Evolutionary conservation across 306 rosid species (phyloP).

Genomic region (Vigna hirtella): DNA sequence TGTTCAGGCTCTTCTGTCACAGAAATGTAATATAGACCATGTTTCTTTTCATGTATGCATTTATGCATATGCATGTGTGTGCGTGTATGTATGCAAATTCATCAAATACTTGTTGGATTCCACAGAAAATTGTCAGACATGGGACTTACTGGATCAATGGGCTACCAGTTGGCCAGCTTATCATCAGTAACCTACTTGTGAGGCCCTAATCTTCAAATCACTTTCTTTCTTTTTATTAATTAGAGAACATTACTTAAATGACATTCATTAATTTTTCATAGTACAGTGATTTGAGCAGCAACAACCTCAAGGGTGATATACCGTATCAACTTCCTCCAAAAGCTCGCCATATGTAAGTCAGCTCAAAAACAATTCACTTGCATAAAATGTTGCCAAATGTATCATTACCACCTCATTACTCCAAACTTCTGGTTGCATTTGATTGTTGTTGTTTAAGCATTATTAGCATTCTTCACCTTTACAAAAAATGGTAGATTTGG

Average conservation of each 20-base stretch:
- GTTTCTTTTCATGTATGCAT: neutral
- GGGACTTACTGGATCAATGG: conserved; percentile 78
- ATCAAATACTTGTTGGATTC: neutral
- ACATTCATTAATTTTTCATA: conserved; percentile 65
- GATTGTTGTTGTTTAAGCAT: too few species aligned
- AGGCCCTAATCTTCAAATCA: conserved; percentile 53
- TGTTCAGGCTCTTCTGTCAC: conserved; percentile 88
- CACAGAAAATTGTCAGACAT: conserved; percentile 69
- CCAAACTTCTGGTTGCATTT: neutral
- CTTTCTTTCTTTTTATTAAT: neutral
- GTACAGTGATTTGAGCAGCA: conserved; percentile 95
- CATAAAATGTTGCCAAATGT: neutral
- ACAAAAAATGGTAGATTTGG: neutral
- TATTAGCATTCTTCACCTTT: too few species aligned
- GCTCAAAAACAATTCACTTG: neutral
- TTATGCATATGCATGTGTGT: neutral
- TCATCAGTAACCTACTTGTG: conserved; percentile 81
- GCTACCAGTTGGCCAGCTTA: conserved; percentile 80
- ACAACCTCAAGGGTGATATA: conserved; percentile 76
- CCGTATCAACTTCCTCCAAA: conserved; percentile 97
- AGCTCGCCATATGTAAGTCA: conserved; percentile 67
- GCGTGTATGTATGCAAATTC: neutral
- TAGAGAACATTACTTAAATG: conserved; percentile 48
- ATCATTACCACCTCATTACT: neutral
- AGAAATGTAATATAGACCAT: conserved; percentile 60